A percentile compares a stretch with the other conserved stretches of the same genome.
Conservation (phyloP, 257 asterid species). For the Echites panduratus region DNA sequence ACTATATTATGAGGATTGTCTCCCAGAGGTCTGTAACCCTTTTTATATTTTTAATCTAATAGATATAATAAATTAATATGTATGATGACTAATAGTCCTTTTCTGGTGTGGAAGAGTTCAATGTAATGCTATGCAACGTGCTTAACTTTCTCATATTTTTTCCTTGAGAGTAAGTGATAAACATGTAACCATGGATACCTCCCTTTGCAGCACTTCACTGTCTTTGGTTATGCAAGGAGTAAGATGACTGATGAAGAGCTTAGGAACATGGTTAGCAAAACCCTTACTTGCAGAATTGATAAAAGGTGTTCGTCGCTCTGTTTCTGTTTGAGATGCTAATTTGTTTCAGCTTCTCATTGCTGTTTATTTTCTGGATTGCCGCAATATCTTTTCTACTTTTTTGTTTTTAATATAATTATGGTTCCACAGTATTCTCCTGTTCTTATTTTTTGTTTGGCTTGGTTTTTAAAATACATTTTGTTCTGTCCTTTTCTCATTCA, state of each 20-base stretch:
- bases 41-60: background rate
- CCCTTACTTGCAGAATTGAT: slow-evolving; percentile 96
- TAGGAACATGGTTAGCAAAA: slow-evolving; percentile 80
- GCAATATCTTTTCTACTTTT: background rate
- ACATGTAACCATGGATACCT: background rate
- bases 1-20: slow-evolving; percentile 85
- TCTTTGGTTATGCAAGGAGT: slow-evolving; percentile 94
- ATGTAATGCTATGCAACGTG: background rate
- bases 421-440: background rate
- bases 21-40: slow-evolving; percentile 66
- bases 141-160: background rate
- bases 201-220: slow-evolving; percentile 69
- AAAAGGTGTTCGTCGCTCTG: slow-evolving; percentile 45
- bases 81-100: background rate
- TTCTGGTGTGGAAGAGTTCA: background rate
- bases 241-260: slow-evolving; percentile 93
- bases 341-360: background rate
- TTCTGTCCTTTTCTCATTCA: slow-evolving; percentile 12
- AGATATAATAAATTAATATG: background rate
- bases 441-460: background rate
- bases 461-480: background rate
- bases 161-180: background rate
- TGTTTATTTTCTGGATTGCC: background rate
- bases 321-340: slow-evolving; percentile 8
- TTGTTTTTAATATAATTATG: background rate